Evolutionary conservation across 2,329 filamentous ascomycete species (phyloP).

Genomic region (Claviceps maximensis): DNA sequence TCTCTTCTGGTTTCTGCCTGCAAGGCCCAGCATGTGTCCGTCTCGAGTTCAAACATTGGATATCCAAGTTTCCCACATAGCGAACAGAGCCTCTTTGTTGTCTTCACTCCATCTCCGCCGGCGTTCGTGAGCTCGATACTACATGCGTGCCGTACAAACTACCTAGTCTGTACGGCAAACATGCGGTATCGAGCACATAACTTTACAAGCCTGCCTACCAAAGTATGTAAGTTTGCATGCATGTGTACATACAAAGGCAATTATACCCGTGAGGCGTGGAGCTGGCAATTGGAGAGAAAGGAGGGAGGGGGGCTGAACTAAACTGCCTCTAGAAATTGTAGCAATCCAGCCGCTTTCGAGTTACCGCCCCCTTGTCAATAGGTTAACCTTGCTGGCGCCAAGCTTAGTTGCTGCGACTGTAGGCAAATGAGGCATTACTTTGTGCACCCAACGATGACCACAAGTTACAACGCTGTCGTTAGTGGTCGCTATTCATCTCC

Average conservation of each 20-base stretch:
- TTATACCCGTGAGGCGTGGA: not conserved
- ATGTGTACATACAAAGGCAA: not conserved
- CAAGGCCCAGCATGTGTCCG: too few relatives aligned
- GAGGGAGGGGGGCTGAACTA: too few relatives aligned
- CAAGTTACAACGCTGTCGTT: too few relatives aligned
- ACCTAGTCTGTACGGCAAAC: too few relatives aligned
- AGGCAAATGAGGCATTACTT: not conserved
- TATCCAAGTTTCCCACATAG: too few relatives aligned
- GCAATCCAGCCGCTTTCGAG: not conserved
- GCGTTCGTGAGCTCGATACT: not conserved
- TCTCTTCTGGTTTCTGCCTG: too few relatives aligned
- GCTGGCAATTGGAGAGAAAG: too few relatives aligned
- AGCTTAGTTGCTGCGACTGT: not conserved
- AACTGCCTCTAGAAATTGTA: not conserved
- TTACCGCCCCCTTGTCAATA: not conserved
- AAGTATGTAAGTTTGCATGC: too few relatives aligned
- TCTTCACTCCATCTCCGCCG: not conserved
- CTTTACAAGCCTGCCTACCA: too few relatives aligned
- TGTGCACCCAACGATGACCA: not conserved
- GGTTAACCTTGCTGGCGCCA: not conserved
- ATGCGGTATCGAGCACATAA: too few relatives aligned
- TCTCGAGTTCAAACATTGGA: too few relatives aligned
- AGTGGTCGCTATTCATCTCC: not conserved
- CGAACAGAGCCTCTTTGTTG: not conserved
- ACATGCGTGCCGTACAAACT: not conserved